These are phyloP conservation scores for Lasiodiplodia sp. DNA, from an alignment of 2,329 filamentous ascomycete genomes.

Conservation along the genomic window DNA sequence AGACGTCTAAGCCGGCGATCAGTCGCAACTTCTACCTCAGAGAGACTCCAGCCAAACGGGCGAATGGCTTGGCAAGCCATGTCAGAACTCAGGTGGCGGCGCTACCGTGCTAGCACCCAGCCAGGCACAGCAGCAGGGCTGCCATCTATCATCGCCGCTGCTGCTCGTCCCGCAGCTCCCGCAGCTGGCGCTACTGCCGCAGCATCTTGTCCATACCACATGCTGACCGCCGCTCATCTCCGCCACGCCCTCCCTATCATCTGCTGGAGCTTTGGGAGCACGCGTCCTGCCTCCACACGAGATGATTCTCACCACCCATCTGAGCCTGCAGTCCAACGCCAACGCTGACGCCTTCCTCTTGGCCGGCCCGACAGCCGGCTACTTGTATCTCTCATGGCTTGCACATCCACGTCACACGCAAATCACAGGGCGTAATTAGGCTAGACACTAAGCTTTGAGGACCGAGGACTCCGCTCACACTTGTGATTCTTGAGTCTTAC, in stretches of 20 bases:
- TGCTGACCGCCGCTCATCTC: constrained; percentile 23
- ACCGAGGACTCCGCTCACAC: background rate
- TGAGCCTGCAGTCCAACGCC: background rate
- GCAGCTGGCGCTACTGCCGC: constrained; percentile 15
- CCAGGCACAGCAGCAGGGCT: background rate
- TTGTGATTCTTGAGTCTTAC: background rate
- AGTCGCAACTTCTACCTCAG: too few species aligned
- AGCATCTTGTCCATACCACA: background rate
- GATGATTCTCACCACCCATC: background rate
- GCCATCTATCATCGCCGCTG: background rate
- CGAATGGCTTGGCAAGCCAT: background rate
- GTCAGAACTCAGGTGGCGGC: constrained; percentile 21
- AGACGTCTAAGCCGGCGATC: too few species aligned
- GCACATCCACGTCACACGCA: background rate
- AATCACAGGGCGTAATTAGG: background rate
- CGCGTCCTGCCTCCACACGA: background rate
- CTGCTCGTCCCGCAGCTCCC: constrained; percentile 10
- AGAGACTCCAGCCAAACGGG: background rate
- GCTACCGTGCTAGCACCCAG: constrained; percentile 8
- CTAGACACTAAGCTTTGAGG: constrained; percentile 16
- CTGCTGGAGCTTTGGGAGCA: background rate
- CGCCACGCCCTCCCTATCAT: background rate
- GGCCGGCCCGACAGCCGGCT: background rate
- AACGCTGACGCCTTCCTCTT: background rate
- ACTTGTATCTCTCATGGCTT: background rate